Evolutionary conservation across 1,284 basidiomycete species (phyloP), one percentile per base, ranked within the genome.

Genomic region (Porodaedalea pini): DNA sequence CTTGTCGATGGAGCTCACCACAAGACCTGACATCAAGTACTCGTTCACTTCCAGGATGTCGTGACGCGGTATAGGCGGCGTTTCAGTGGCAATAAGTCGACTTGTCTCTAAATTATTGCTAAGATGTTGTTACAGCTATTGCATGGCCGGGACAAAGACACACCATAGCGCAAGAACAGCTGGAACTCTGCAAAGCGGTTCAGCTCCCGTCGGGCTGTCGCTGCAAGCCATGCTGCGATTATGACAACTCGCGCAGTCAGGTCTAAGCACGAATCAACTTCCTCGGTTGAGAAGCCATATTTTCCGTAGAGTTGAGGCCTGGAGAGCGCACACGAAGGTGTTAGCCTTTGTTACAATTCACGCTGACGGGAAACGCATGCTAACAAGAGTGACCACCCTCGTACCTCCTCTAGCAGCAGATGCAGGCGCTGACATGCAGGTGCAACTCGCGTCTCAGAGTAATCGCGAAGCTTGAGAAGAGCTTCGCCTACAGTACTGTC

Each of bases 41-140:
- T 83, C 82, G 68, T 88, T 88, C 51, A 88, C 90, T 75, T 90
- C 86, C 56, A 92, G 75, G 61, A 86, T 78, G 69, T 92, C 90
- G 67, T 89, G 83, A 54, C 81, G 80, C 57, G 83, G 77, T 47
- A 76, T 74, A 62, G 39, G 48, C 13, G 48, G 25, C 41, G 48
- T 32, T 10, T 56, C 50, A n/a, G 58, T 23, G 45, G 54, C 23
- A 56, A 48, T 56, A 3, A 60, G 45, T 27, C 54, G 54, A 29
- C n/a, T 43, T n/a, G 60, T 68, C 57, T 73, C 71, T 73, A 62
- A 19, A 54, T 37, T 25, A 32, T 25, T 27, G 13, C 23, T 53
- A 3, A 39, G 49, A 23, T 43, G 19, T 34, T 19, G 31, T 13
- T 45, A 52, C 57, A 50, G 32, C 49, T 56, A 32, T 51, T 39